A percentile compares a stretch with the other conserved stretches of the same genome.
These are phyloP conservation scores for Papiliotrema flavescens DNA, from an alignment of 1,284 basidiomycete species.

Conservation along the genomic window DNA sequence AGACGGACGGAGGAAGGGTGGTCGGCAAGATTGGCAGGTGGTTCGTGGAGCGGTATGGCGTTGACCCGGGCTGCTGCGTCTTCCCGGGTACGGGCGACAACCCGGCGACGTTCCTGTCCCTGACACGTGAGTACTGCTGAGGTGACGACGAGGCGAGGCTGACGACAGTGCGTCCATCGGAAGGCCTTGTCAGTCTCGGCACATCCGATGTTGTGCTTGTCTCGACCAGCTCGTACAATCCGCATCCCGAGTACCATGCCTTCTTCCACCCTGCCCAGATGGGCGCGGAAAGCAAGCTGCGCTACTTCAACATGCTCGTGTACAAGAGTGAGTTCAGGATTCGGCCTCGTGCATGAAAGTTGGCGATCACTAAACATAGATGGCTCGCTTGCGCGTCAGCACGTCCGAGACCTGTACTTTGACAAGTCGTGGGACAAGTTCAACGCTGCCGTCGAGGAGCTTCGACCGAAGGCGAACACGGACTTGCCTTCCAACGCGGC, in stretches of 20 bases:
- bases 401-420: slow-evolving; percentile 68
- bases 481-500: slow-evolving; percentile 55
- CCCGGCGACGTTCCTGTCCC: slow-evolving; percentile 76
- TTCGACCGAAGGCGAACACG: slow-evolving; percentile 14
- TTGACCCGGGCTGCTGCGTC: slow-evolving; percentile 70
- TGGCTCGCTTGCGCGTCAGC: slow-evolving; percentile 74
- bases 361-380: slow-evolving; percentile 55
- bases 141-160: not conserved
- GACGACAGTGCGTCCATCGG: slow-evolving; percentile 56
- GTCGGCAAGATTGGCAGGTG: slow-evolving; percentile 64
- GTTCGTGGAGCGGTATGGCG: slow-evolving; percentile 74
- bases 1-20: slow-evolving; percentile 67
- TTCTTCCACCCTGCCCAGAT: slow-evolving; percentile 53
- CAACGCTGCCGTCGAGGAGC: slow-evolving; percentile 60
- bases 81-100: slow-evolving; percentile 90
- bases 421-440: slow-evolving; percentile 65
- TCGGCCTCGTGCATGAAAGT: slow-evolving; percentile 55
- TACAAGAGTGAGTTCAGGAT: slow-evolving; percentile 48
- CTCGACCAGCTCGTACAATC: slow-evolving; percentile 54
- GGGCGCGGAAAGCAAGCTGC: slow-evolving; percentile 16
- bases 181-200: slow-evolving; percentile 84
- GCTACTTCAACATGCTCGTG: slow-evolving; percentile 53
- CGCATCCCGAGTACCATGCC: slow-evolving; percentile 52
- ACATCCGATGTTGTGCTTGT: slow-evolving; percentile 86
- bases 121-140: slow-evolving; percentile 48